Conservation (phyloP, 495 filamentous ascomycete genomes). For the Hypoxylon rickii region DNA sequence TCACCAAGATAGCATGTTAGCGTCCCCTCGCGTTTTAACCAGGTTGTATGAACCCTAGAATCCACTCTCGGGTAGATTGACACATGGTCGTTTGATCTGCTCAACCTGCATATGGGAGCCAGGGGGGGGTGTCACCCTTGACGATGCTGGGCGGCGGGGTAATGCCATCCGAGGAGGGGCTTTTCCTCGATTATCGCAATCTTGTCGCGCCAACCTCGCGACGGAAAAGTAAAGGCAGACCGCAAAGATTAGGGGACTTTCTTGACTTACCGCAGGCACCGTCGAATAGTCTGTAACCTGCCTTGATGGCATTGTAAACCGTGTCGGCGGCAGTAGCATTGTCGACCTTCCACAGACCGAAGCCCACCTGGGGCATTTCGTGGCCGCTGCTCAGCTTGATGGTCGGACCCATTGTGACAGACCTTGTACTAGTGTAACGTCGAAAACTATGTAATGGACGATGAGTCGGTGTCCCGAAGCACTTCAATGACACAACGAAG, state of each 20-base stretch:
- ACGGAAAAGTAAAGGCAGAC: neutral
- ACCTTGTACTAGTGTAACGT: constrained; percentile 20
- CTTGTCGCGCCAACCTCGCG: constrained; percentile 7
- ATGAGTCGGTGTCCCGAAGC: constrained; percentile 7
- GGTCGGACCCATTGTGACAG: constrained; percentile 53
- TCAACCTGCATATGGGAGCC: neutral
- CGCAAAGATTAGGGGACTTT: neutral
- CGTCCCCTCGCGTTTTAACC: neutral
- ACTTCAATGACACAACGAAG: constrained; percentile 12
- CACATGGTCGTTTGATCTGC: constrained; percentile 15
- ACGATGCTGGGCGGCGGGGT: constrained; percentile 33
- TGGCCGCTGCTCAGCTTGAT: constrained; percentile 81
- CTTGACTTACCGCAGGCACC: constrained; percentile 75
- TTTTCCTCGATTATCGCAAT: constrained; percentile 18
- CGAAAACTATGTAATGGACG: constrained; percentile 2
- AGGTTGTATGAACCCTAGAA: constrained; percentile 1
- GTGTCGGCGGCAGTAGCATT: constrained; percentile 76
- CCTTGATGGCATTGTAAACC: constrained; percentile 88
- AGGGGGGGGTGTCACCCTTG: constrained; percentile 19
- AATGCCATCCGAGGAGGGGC: constrained; percentile 33
- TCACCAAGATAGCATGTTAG: constrained; percentile 26
- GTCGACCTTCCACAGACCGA: constrained; percentile 85
- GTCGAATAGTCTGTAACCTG: constrained; percentile 84
- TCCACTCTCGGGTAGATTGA: constrained; percentile 15
- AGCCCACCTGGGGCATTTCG: constrained; percentile 86